Conservation (phyloP, 768 basidiomycete species). For the Phaeotremella skinneri region DNA sequence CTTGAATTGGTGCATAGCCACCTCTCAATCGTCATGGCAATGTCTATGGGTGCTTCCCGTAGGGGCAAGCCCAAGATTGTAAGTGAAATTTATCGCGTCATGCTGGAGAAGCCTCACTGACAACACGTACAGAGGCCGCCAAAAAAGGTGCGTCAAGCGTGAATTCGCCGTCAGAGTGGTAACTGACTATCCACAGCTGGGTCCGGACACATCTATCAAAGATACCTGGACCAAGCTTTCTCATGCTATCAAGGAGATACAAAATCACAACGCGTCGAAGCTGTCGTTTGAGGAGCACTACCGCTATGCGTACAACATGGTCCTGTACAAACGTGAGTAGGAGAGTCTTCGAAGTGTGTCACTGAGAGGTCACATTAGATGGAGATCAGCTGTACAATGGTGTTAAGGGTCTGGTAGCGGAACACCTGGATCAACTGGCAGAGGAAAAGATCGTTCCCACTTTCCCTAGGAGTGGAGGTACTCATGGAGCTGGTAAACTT, state of each 20-base stretch:
- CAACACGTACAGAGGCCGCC: slow-evolving; percentile 36
- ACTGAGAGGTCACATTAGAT: slow-evolving; percentile 44
- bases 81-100: slow-evolving; percentile 1
- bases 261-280: slow-evolving; percentile 84
- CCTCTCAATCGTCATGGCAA: slow-evolving; percentile 31
- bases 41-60: slow-evolving; percentile 35
- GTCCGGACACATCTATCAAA: slow-evolving; percentile 59
- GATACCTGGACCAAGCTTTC: slow-evolving; percentile 80
- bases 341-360: neutral
- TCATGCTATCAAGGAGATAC: slow-evolving; percentile 86
- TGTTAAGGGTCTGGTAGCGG: slow-evolving; percentile 69
- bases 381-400: slow-evolving; percentile 85
- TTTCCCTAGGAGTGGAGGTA: slow-evolving; percentile 67
- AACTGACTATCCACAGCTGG: slow-evolving; percentile 22
- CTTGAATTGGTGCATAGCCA: too few species aligned
- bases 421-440: slow-evolving; percentile 79
- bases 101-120: neutral
- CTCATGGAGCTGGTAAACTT: slow-evolving; percentile 34
- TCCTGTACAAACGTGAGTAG: slow-evolving; percentile 64
- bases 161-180: neutral
- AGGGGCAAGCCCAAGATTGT: slow-evolving; percentile 44
- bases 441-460: slow-evolving; percentile 70
- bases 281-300: slow-evolving; percentile 92
- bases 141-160: slow-evolving; percentile 25
- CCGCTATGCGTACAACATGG: slow-evolving; percentile 91